A percentile compares a stretch with the other conserved stretches of the same genome.
Evolutionary conservation across 1,284 basidiomycete species (phyloP).

Genomic region (Tetrapyrgos nigripes): DNA sequence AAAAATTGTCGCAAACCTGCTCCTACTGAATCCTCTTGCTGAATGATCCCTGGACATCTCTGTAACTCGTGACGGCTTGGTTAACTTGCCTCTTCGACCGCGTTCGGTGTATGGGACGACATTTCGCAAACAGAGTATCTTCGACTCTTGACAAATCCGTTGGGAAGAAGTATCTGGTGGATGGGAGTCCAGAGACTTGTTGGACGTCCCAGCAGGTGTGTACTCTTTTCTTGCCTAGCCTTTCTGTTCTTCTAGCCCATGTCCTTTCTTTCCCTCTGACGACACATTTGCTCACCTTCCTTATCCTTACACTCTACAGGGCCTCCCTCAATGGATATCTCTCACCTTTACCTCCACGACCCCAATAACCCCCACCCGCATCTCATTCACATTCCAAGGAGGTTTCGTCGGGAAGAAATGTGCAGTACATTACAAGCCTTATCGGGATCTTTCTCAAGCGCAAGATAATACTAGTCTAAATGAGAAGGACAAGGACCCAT

Average conservation of each 20-base stretch:
- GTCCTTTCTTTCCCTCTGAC: neutral
- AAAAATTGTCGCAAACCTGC: too few species aligned
- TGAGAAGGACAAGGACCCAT: constrained; percentile 36
- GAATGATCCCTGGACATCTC: neutral
- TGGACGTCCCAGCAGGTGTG: constrained; percentile 83
- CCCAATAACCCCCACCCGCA: constrained; percentile 57
- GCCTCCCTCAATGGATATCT: constrained; percentile 76
- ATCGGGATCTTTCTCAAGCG: neutral
- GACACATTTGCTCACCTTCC: neutral
- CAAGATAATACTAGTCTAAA: neutral
- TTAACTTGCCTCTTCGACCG: constrained; percentile 1
- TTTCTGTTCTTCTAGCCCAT: too few species aligned
- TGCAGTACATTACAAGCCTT: constrained; percentile 46
- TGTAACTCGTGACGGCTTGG: neutral
- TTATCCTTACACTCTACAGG: constrained; percentile 44
- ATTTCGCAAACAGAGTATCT: constrained; percentile 64
- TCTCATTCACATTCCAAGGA: constrained; percentile 81
- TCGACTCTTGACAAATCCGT: constrained; percentile 83
- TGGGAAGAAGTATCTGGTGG: constrained; percentile 73
- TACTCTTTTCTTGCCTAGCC: neutral
- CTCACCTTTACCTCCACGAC: constrained; percentile 59
- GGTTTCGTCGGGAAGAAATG: constrained; percentile 80
- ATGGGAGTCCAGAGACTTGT: constrained; percentile 78
- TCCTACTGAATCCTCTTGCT: constrained; percentile 10
- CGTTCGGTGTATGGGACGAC: constrained; percentile 3